phyloP scores from a whole-genome alignment of 345 rosid genomes.

The Hirschfeldia incana region DNA sequence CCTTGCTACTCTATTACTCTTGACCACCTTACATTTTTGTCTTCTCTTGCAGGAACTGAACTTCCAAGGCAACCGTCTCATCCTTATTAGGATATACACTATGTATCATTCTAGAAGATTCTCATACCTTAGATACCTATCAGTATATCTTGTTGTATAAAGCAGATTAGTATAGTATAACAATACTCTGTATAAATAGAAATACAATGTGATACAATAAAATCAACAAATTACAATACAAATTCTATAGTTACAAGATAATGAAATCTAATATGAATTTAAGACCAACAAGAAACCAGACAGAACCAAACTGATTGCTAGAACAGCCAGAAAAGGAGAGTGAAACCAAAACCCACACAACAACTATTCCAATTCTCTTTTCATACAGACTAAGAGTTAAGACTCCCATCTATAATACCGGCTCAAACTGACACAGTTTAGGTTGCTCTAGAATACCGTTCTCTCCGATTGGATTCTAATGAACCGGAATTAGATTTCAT shows the following conservation, averaged over 20 bases:
- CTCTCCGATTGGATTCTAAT: not conserved
- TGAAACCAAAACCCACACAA: not conserved
- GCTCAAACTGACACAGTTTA: too few relatives aligned
- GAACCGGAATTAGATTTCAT: constrained; percentile 13
- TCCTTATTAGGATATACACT: not conserved
- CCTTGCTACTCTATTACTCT: constrained; percentile 27
- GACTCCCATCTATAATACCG: not conserved
- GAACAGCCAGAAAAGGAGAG: not conserved
- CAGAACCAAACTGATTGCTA: not conserved
- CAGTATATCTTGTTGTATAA: not conserved
- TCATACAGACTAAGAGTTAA: not conserved
- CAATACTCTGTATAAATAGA: not conserved
- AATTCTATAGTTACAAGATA: not conserved
- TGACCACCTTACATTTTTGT: not conserved
- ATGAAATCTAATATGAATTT: not conserved
- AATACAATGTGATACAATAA: not conserved
- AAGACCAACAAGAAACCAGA: not conserved
- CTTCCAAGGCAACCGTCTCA: not conserved
- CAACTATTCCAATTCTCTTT: not conserved
- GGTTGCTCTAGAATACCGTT: too few relatives aligned
- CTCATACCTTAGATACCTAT: not conserved
- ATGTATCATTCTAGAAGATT: not conserved
- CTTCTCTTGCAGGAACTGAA: not conserved
- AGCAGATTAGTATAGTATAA: not conserved
- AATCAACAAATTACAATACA: not conserved